phyloP scores from a whole-genome alignment of 2,329 filamentous ascomycete genomes.

The Raffaelea deltoideospora region DNA sequence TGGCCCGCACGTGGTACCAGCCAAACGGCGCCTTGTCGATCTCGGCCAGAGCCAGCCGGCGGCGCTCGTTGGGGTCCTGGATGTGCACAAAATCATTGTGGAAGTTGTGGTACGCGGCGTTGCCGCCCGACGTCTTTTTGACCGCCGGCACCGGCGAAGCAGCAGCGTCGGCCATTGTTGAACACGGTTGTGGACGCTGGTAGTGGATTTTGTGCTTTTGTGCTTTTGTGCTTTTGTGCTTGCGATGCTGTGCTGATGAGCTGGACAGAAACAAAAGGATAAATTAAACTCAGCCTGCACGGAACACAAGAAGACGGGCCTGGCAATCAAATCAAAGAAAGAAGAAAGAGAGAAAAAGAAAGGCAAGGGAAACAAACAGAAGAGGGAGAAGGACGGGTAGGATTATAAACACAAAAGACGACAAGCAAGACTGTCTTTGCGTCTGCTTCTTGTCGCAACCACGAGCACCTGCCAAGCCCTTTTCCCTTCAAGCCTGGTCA shows the following conservation, averaged over 20 bases:
- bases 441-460: too few relatives aligned
- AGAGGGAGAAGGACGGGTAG: neutral
- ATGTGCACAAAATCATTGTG: conserved; percentile 35
- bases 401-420: neutral
- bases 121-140: conserved; percentile 44
- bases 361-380: neutral
- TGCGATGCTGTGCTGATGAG: neutral
- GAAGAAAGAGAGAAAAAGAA: conserved; percentile 2
- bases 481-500: too few relatives aligned
- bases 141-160: conserved; percentile 3
- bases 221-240: neutral
- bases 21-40: conserved; percentile 71
- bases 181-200: too few relatives aligned
- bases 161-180: conserved; percentile 10
- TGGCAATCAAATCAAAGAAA: conserved; percentile 1
- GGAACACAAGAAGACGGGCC: neutral
- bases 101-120: conserved; percentile 62
- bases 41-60: conserved; percentile 64
- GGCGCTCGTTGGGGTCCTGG: conserved; percentile 61
- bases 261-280: neutral
- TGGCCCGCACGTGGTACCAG: conserved; percentile 70
- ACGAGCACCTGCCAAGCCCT: too few relatives aligned
- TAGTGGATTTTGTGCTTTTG: too few relatives aligned
- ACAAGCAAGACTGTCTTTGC: too few relatives aligned
- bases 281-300: conserved; percentile 1